Conservation (phyloP, 73 alveolate species). For the Paraurostyla sp. region DNA sequence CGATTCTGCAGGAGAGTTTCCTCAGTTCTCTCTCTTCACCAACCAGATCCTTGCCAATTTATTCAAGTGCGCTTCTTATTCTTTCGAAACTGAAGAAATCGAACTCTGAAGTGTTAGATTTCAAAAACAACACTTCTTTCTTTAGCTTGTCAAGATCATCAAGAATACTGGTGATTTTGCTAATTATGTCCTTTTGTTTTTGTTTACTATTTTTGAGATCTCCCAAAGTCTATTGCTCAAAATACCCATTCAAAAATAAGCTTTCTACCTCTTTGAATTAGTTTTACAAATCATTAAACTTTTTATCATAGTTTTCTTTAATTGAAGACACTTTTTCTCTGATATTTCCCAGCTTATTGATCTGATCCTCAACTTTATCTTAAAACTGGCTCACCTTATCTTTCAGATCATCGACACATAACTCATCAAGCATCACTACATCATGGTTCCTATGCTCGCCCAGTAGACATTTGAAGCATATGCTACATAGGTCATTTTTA, state of each 20-base stretch:
- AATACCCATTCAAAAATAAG: conserved; percentile 63
- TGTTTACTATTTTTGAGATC: conserved; percentile 66
- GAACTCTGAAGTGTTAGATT: conserved; percentile 36
- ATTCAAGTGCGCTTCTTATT: conserved; percentile 66
- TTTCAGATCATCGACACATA: conserved; percentile 65
- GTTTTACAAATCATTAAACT: conserved; percentile 65
- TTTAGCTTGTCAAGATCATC: conserved; percentile 44
- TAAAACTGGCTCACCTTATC: conserved; percentile 67
- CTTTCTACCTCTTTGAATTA: conserved; percentile 72
- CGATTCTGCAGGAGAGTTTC: conserved; percentile 72
- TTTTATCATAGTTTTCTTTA: conserved; percentile 73
- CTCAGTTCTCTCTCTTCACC: conserved; percentile 69
- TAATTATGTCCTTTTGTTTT: conserved; percentile 52
- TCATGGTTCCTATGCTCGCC: conserved; percentile 77
- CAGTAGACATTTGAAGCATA: conserved; percentile 76
- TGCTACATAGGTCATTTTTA: conserved; percentile 66
- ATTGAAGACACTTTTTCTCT: conserved; percentile 61
- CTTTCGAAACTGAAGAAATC: conserved; percentile 69
- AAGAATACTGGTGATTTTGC: not conserved
- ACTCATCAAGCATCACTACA: conserved; percentile 76
- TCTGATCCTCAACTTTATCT: conserved; percentile 73
- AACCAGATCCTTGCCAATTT: conserved; percentile 51
- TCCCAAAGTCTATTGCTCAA: conserved; percentile 70
- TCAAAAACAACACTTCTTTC: conserved; percentile 44
- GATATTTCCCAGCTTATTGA: conserved; percentile 51